phyloP scores from a whole-genome alignment of 2,329 filamentous ascomycete genomes.

The Dryadomyces quercivorus region DNA sequence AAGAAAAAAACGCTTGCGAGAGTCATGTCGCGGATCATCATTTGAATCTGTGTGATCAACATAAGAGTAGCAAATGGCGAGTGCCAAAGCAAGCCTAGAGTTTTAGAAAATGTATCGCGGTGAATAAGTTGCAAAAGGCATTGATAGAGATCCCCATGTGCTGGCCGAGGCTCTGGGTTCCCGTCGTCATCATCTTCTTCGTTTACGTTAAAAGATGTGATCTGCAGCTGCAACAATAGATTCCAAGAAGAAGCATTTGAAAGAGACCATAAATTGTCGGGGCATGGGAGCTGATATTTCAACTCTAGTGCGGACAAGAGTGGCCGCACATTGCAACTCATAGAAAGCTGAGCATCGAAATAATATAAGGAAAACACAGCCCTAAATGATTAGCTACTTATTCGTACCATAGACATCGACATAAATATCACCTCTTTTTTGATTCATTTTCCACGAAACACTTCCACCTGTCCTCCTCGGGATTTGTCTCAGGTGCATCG shows the following conservation, averaged over 20 bases:
- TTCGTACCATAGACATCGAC: background rate
- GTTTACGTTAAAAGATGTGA: background rate
- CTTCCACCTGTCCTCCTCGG: background rate
- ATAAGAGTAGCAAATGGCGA: slow-evolving; percentile 1
- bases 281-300: background rate
- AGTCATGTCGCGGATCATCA: slow-evolving; percentile 1
- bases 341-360: background rate
- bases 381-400: background rate
- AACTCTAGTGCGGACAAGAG: background rate
- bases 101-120: background rate
- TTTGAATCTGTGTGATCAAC: background rate
- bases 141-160: slow-evolving; percentile 1
- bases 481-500: background rate
- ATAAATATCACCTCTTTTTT: background rate
- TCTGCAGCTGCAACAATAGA: background rate
- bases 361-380: background rate
- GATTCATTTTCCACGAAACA: background rate
- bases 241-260: background rate
- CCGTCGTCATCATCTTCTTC: background rate
- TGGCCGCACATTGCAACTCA: background rate
- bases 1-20: slow-evolving; percentile 1
- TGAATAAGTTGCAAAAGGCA: background rate
- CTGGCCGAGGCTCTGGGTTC: background rate
- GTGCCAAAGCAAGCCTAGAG: slow-evolving; percentile 1
- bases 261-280: background rate